Conservation (phyloP, 495 filamentous ascomycete genomes). For the Glutinoglossum americanum region DNA sequence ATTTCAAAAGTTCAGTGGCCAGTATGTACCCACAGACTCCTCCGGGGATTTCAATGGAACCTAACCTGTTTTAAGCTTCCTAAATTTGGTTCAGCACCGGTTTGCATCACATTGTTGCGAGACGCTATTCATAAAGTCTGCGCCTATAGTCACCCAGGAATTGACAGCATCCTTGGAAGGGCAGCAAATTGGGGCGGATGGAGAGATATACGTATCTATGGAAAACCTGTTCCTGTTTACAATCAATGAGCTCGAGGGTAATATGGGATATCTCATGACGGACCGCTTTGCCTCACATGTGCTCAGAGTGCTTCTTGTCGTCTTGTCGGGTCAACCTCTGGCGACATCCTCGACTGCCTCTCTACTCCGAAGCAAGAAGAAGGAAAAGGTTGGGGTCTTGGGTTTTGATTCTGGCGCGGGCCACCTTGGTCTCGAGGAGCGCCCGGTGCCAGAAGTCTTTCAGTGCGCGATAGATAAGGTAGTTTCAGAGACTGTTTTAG, state of each 20-base stretch:
- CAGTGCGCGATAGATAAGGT: slow-evolving; percentile 52
- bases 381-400: slow-evolving; percentile 47
- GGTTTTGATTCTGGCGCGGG: slow-evolving; percentile 14
- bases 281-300: slow-evolving; percentile 84
- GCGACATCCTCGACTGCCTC: slow-evolving; percentile 39
- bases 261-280: slow-evolving; percentile 64
- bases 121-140: slow-evolving; percentile 66
- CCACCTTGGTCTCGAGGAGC: slow-evolving; percentile 19
- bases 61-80: slow-evolving; percentile 30
- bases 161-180: slow-evolving; percentile 29
- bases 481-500: slow-evolving; percentile 46
- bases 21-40: slow-evolving; percentile 27
- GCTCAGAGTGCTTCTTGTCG: slow-evolving; percentile 59
- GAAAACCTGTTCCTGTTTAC: slow-evolving; percentile 68
- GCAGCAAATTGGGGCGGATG: slow-evolving; percentile 17
- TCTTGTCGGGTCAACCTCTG: slow-evolving; percentile 65
- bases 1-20: slow-evolving; percentile 65
- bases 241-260: slow-evolving; percentile 62
- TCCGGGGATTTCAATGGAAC: neutral
- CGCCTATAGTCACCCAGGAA: slow-evolving; percentile 54
- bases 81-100: slow-evolving; percentile 74
- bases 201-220: slow-evolving; percentile 34
- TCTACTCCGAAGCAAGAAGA: slow-evolving; percentile 67
- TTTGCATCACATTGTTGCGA: slow-evolving; percentile 97
- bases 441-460: slow-evolving; percentile 57